Conservation (phyloP, 2,329 filamentous ascomycete species). For the Xylariaceae sp. region DNA sequence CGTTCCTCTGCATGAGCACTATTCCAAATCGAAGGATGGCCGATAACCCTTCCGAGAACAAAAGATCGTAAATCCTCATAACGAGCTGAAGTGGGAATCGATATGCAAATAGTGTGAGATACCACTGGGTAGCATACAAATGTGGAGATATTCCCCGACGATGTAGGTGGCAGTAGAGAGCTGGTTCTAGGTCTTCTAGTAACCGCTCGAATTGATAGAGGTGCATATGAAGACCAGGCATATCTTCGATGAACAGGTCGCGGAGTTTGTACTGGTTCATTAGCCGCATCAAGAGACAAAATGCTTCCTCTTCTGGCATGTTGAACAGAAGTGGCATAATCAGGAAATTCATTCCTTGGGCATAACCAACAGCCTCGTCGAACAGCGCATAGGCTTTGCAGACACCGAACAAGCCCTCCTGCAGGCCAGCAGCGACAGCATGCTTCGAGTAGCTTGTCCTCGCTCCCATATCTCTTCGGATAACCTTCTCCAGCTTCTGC, state of each 20-base stretch:
- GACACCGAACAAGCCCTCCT: conserved; percentile 89
- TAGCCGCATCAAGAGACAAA: conserved; percentile 83
- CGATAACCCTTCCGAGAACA: conserved; percentile 86
- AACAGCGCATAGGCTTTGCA: conserved; percentile 97
- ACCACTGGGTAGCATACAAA: conserved; percentile 98
- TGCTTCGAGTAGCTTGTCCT: conserved; percentile 97
- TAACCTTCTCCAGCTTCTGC: conserved; percentile 83
- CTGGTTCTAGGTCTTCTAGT: conserved; percentile 89
- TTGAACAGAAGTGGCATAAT: conserved; percentile 97
- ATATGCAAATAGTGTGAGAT: conserved; percentile 96
- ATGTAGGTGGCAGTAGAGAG: conserved; percentile 89
- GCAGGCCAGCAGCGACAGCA: conserved; percentile 81
- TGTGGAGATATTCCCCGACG: conserved; percentile 84
- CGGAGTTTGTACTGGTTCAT: conserved; percentile 97
- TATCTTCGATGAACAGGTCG: conserved; percentile 90
- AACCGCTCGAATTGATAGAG: conserved; percentile 94
- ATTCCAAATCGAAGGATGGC: conserved; percentile 94
- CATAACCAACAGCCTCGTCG: conserved; percentile 91
- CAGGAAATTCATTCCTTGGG: conserved; percentile 98
- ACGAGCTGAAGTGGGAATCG: conserved; percentile 95
- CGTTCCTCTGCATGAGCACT: conserved; percentile 94
- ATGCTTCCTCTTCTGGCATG: conserved; percentile 96
- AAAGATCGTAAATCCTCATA: conserved; percentile 91
- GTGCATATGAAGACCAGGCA: conserved; percentile 91
- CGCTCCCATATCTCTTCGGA: conserved; percentile 84